These are phyloP conservation scores for Colletotrichum nymphaeae DNA, from an alignment of 2,329 filamentous ascomycete species.

Conservation along the genomic window DNA sequence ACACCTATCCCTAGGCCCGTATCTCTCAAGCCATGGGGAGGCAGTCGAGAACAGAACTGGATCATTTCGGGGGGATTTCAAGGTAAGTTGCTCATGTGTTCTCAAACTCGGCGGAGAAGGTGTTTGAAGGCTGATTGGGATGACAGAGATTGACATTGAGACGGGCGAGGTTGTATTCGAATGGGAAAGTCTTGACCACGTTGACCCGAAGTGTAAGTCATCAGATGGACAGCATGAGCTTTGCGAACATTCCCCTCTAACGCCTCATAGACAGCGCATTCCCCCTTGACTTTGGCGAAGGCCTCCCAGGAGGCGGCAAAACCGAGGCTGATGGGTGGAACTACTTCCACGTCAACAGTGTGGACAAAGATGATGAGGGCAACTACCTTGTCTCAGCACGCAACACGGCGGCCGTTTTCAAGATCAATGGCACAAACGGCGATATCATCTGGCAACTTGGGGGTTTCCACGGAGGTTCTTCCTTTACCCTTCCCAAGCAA, in stretches of 20 bases:
- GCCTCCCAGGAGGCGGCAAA: conserved; percentile 19
- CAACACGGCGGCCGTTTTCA: conserved; percentile 57
- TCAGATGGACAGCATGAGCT: background rate
- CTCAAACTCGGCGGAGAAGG: background rate
- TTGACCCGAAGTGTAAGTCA: conserved; percentile 28
- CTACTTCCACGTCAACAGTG: conserved; percentile 67
- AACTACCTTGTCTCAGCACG: conserved; percentile 66
- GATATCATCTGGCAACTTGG: conserved; percentile 65
- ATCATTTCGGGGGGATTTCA: conserved; percentile 50
- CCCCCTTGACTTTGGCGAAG: conserved; percentile 21
- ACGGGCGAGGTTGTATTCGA: conserved; percentile 61
- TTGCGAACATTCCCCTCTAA: background rate
- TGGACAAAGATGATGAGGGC: conserved; percentile 60
- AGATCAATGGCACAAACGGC: conserved; percentile 59
- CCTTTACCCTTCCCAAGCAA: conserved; percentile 48
- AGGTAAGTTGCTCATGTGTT: conserved; percentile 1
- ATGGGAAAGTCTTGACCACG: conserved; percentile 47
- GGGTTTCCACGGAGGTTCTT: conserved; percentile 53
- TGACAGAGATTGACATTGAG: conserved; percentile 61
- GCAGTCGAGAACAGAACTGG: conserved; percentile 38
- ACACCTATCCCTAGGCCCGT: conserved; percentile 45
- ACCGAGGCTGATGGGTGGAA: conserved; percentile 55
- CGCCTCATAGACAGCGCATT: background rate
- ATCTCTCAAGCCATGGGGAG: conserved; percentile 40
- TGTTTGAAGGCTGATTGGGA: background rate